Evolutionary conservation across 176 grass and related monocot species (phyloP).

Genomic region (Panicum miliaceum): DNA sequence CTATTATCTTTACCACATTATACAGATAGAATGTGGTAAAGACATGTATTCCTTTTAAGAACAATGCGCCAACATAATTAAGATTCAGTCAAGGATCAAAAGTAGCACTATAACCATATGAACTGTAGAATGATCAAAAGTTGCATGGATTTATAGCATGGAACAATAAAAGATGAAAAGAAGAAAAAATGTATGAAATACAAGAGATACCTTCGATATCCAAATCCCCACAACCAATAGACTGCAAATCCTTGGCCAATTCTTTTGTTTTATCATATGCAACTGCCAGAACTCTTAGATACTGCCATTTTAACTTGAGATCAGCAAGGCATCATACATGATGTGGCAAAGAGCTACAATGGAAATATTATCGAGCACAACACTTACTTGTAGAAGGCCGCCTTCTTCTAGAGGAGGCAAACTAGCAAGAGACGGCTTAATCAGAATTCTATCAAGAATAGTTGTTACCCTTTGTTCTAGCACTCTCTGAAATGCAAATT

Average conservation of each 20-base stretch:
- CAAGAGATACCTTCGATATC: conserved; percentile 88
- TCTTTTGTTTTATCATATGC: conserved; percentile 92
- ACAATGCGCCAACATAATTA: neutral
- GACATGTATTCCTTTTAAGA: neutral
- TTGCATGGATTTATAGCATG: conserved; percentile 7
- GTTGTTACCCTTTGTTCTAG: conserved; percentile 93
- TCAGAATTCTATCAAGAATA: conserved; percentile 93
- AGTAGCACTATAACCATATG: neutral
- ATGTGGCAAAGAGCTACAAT: conserved; percentile 26
- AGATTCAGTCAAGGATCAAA: neutral
- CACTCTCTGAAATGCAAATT: conserved; percentile 76
- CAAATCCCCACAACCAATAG: conserved; percentile 95
- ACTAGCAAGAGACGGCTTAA: conserved; percentile 88
- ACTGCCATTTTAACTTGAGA: conserved; percentile 66
- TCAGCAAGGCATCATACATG: conserved; percentile 32
- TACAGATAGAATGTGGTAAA: neutral
- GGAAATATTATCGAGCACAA: conserved; percentile 33
- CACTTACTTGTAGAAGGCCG: conserved; percentile 77
- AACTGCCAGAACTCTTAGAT: conserved; percentile 90
- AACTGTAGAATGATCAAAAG: neutral
- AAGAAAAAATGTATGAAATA: conserved; percentile 31
- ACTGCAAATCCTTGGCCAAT: conserved; percentile 93
- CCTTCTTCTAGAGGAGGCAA: conserved; percentile 86
- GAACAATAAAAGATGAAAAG: conserved; percentile 3
- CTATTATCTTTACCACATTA: neutral